A percentile compares a stretch with the other conserved stretches of the same genome.
These are phyloP conservation scores for Escallonia herrerae DNA, from an alignment of 129 eudicot genomes.

Conservation along the genomic window DNA sequence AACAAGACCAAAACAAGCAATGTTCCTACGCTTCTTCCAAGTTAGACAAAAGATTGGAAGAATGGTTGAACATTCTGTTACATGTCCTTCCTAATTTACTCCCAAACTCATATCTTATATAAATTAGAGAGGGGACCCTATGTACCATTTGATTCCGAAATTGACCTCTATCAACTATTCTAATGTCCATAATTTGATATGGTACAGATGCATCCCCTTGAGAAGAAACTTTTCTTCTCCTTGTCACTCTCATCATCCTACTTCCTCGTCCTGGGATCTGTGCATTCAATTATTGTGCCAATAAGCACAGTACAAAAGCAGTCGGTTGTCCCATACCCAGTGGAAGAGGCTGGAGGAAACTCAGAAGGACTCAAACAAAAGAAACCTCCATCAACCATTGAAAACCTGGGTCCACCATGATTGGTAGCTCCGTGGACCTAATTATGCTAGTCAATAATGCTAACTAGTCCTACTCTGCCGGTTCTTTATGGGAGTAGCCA, in stretches of 20 bases:
- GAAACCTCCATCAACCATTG: neutral
- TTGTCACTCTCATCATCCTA: neutral
- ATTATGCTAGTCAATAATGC: neutral
- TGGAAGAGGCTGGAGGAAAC: neutral
- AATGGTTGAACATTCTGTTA: neutral
- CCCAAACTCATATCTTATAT: neutral
- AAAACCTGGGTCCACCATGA: slow-evolving; percentile 2
- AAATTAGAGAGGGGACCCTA: neutral
- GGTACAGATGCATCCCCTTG: slow-evolving; percentile 1
- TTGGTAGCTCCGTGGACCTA: neutral
- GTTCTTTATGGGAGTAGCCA: too few relatives aligned
- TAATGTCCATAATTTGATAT: neutral
- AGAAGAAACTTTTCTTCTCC: neutral
- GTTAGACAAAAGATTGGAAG: too few relatives aligned
- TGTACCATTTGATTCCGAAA: neutral
- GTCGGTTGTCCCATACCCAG: slow-evolving; percentile 1
- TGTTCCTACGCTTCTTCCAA: too few relatives aligned
- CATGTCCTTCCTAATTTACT: neutral
- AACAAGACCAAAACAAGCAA: too few relatives aligned
- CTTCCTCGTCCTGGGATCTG: slow-evolving; percentile 1
- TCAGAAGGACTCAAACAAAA: neutral
- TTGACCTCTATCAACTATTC: neutral
- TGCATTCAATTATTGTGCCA: neutral
- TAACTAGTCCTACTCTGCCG: neutral
- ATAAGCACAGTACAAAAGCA: slow-evolving; percentile 1